Conservation (phyloP, 176 grass and related monocot genomes). For the Canna indica region DNA sequence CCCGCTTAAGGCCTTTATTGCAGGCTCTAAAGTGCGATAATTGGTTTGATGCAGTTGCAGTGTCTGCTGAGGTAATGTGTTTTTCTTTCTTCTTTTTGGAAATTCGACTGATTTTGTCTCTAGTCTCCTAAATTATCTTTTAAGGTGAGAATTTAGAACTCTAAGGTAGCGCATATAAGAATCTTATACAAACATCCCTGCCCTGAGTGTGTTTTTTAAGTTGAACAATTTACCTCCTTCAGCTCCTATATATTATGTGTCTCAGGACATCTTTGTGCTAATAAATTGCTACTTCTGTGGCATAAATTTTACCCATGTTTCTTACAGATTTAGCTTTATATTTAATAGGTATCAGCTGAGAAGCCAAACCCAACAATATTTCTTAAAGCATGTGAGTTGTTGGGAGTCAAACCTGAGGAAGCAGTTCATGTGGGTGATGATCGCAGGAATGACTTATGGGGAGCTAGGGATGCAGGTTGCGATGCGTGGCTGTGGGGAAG, state of each 20-base stretch:
- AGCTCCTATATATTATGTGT: too few relatives aligned
- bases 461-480: constrained; percentile 90
- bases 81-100: constrained; percentile 1
- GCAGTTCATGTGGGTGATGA: constrained; percentile 92
- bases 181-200: too few relatives aligned
- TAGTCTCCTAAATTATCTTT: not conserved
- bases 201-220: not conserved
- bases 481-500: constrained; percentile 96
- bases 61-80: constrained; percentile 64
- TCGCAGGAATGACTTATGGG: constrained; percentile 90
- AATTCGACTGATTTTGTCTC: not conserved
- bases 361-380: constrained; percentile 98
- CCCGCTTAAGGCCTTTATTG: constrained; percentile 70
- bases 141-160: not conserved
- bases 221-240: not conserved
- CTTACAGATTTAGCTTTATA: not conserved
- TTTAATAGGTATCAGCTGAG: constrained; percentile 63
- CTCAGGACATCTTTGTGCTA: not conserved
- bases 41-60: constrained; percentile 91
- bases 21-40: constrained; percentile 73
- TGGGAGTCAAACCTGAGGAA: constrained; percentile 81
- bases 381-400: constrained; percentile 74
- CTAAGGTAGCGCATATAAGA: not conserved
- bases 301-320: not conserved
- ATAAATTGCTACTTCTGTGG: not conserved